Evolutionary conservation across 495 filamentous ascomycete genomes (phyloP).

Genomic region (Tuber umbilicatum): DNA sequence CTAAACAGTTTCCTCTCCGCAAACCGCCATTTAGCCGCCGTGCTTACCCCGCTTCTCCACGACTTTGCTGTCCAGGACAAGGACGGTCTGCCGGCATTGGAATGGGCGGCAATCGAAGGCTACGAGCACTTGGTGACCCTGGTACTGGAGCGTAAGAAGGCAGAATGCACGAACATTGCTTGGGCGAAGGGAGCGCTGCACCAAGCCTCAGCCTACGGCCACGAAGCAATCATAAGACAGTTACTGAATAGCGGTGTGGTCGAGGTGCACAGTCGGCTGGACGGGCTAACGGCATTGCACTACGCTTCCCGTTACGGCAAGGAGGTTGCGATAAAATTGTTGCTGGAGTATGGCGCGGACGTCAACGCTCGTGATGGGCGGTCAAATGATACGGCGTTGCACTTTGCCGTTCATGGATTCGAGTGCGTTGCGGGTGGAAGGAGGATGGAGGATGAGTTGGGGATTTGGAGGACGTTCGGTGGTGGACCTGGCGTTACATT

Average conservation of each 20-base stretch:
- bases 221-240: neutral
- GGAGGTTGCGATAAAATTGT: neutral
- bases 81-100: neutral
- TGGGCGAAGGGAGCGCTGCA: conserved; percentile 3
- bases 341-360: neutral
- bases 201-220: conserved; percentile 1
- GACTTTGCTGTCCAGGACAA: neutral
- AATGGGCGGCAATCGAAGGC: conserved; percentile 5
- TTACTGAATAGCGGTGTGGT: neutral
- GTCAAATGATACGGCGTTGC: neutral
- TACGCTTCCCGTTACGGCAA: conserved; percentile 1
- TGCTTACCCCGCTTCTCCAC: conserved; percentile 3
- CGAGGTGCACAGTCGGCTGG: neutral
- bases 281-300: neutral
- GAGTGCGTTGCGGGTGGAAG: neutral
- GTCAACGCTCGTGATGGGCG: neutral
- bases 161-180: neutral
- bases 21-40: conserved; percentile 1
- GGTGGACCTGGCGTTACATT: neutral
- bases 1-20: neutral
- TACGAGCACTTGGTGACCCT: neutral
- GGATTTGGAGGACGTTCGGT: conserved; percentile 1
- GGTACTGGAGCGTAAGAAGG: neutral
- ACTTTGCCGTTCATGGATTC: neutral
- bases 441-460: neutral